Percentiles rank a stretch among this genome's conserved stretches.
phyloP scores from a whole-genome alignment of 1,139 yeast species.

The Zygoascus meyerae region DNA sequence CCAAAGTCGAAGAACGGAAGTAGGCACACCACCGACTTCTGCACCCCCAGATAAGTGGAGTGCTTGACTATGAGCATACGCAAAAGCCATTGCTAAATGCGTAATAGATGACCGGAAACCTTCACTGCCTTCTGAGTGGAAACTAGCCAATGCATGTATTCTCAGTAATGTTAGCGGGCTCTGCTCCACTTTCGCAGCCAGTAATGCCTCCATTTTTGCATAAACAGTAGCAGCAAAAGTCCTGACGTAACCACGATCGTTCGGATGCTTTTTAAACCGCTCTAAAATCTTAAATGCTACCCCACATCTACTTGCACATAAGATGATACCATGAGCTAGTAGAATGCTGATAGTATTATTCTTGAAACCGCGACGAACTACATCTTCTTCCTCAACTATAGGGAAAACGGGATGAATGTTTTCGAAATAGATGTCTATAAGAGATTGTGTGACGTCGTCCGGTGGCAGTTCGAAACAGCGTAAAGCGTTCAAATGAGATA shows the following conservation, averaged over 20 bases:
- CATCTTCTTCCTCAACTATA: slow-evolving; percentile 38
- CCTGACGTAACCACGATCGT: slow-evolving; percentile 9
- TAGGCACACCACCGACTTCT: slow-evolving; percentile 13
- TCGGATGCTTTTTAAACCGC: not conserved
- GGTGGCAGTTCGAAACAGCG: slow-evolving; percentile 53
- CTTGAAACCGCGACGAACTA: slow-evolving; percentile 6
- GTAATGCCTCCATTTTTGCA: slow-evolving; percentile 13
- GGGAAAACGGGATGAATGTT: slow-evolving; percentile 59
- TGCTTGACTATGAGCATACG: slow-evolving; percentile 34
- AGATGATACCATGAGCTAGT: slow-evolving; percentile 19
- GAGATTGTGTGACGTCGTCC: slow-evolving; percentile 44
- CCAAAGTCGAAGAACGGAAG: slow-evolving; percentile 27
- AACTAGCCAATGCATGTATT: slow-evolving; percentile 31
- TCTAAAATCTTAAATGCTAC: slow-evolving; percentile 9
- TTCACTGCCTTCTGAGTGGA: slow-evolving; percentile 27
- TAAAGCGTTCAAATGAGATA: slow-evolving; percentile 19
- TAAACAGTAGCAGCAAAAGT: slow-evolving; percentile 10
- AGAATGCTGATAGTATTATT: slow-evolving; percentile 8
- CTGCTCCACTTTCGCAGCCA: slow-evolving; percentile 13
- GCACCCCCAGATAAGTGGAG: slow-evolving; percentile 30
- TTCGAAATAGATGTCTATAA: slow-evolving; percentile 51
- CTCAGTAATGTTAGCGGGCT: slow-evolving; percentile 16
- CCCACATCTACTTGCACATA: slow-evolving; percentile 12
- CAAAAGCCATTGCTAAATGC: slow-evolving; percentile 32
- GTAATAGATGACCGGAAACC: slow-evolving; percentile 34